Conservation (phyloP, 2,329 filamentous ascomycete genomes). For the Beauveria australis region DNA sequence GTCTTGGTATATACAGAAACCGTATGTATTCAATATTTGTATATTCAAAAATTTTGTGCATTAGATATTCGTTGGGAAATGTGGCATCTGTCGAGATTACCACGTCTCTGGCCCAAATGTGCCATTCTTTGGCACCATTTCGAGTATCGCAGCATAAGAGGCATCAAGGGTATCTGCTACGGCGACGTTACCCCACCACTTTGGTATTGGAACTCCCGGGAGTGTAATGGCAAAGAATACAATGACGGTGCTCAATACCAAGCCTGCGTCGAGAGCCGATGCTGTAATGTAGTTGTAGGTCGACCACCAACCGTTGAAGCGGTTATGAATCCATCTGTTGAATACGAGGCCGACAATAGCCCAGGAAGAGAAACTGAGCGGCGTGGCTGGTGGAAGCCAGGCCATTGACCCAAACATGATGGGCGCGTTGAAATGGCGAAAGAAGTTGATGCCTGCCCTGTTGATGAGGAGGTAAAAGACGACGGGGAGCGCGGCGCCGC, state of each 20-base stretch:
- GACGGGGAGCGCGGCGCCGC: conserved; percentile 40
- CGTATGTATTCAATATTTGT: background rate
- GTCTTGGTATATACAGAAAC: background rate
- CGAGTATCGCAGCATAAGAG: conserved; percentile 16
- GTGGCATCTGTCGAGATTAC: conserved; percentile 12
- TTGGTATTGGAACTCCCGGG: conserved; percentile 28
- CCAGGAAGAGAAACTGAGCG: conserved; percentile 52
- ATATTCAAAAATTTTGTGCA: background rate
- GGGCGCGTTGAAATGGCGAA: conserved; percentile 46
- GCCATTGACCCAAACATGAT: conserved; percentile 49
- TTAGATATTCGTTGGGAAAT: background rate
- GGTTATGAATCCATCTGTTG: conserved; percentile 46
- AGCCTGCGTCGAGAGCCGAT: conserved; percentile 30
- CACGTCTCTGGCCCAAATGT: conserved; percentile 26
- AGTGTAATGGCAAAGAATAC: conserved; percentile 23
- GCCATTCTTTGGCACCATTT: conserved; percentile 17
- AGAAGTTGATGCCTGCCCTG: conserved; percentile 21
- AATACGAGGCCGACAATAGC: conserved; percentile 49
- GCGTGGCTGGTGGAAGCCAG: conserved; percentile 51
- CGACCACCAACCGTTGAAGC: conserved; percentile 51
- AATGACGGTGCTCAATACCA: conserved; percentile 28
- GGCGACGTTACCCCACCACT: conserved; percentile 46
- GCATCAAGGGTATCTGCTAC: conserved; percentile 27
- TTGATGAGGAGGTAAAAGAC: conserved; percentile 34
- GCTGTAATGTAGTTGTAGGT: conserved; percentile 34